Evolutionary conservation across 2,329 filamentous ascomycete genomes (phyloP).

Genomic region (Fusarium equiseti): DNA sequence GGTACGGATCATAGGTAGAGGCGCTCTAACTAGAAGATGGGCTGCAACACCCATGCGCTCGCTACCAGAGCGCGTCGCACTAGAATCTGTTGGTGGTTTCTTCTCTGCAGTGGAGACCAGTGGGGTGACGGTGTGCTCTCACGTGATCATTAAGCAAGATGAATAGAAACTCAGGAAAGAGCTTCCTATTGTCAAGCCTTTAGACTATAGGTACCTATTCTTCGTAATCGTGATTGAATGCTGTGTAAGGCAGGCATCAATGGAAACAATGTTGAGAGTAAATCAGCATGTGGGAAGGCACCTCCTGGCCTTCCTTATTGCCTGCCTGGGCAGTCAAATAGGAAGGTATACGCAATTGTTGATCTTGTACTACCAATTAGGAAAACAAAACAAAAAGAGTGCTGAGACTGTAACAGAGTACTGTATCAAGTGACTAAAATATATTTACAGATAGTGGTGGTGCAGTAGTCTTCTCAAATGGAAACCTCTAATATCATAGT

Average conservation of each 20-base stretch:
- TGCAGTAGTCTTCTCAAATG: neutral
- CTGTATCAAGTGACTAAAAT: neutral
- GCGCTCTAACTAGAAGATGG: neutral
- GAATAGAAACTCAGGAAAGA: neutral
- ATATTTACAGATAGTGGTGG: neutral
- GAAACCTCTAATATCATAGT: neutral
- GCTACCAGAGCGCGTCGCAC: constrained; percentile 6
- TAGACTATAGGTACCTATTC: neutral
- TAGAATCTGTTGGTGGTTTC: constrained; percentile 5
- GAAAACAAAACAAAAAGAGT: neutral
- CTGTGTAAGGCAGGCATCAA: neutral
- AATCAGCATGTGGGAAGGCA: neutral
- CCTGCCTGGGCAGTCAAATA: neutral
- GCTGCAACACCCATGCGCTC: neutral
- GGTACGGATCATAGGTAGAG: neutral
- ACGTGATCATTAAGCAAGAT: constrained; percentile 1
- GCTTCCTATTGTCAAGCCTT: neutral
- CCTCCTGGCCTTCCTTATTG: neutral
- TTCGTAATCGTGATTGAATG: neutral
- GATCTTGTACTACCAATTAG: neutral
- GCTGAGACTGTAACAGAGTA: neutral
- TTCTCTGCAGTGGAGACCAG: constrained; percentile 9
- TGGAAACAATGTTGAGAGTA: neutral
- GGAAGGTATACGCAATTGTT: neutral
- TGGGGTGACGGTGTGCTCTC: neutral